A percentile compares a stretch with the other conserved stretches of the same genome.
Evolutionary conservation across 2,329 filamentous ascomycete species (phyloP).

Genomic region (Sporothrix luriei): DNA sequence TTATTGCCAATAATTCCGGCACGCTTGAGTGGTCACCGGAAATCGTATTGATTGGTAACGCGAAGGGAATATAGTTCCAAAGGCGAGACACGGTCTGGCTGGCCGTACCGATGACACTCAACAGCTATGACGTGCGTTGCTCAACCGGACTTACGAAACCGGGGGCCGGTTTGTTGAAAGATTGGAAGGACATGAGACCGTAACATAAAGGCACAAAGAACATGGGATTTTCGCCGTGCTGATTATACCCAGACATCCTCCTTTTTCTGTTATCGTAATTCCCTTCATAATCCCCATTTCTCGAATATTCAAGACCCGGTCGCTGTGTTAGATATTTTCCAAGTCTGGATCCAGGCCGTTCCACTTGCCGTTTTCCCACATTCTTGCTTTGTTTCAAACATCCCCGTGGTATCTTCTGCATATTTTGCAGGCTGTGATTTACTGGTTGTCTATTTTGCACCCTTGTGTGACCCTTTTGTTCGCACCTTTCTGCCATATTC

Average conservation of each 20-base stretch:
- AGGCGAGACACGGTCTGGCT: not conserved
- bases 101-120: not conserved
- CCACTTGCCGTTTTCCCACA: not conserved
- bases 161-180: not conserved
- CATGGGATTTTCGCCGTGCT: not conserved
- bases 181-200: not conserved
- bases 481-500: not conserved
- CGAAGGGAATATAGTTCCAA: not conserved
- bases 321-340: too few species aligned
- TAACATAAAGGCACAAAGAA: not conserved
- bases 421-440: not conserved
- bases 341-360: conserved; percentile 8
- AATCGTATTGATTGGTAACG: not conserved
- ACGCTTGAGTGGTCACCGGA: not conserved
- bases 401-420: not conserved
- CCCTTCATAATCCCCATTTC: not conserved
- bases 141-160: not conserved
- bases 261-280: not conserved
- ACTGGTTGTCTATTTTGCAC: not conserved
- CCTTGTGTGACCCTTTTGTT: not conserved
- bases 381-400: not conserved
- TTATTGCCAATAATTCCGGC: not conserved
- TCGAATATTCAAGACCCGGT: not conserved
- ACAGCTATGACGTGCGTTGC: not conserved
- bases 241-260: conserved; percentile 12